phyloP scores from a whole-genome alignment of 345 rosid genomes.

The Limnanthes douglasii region DNA sequence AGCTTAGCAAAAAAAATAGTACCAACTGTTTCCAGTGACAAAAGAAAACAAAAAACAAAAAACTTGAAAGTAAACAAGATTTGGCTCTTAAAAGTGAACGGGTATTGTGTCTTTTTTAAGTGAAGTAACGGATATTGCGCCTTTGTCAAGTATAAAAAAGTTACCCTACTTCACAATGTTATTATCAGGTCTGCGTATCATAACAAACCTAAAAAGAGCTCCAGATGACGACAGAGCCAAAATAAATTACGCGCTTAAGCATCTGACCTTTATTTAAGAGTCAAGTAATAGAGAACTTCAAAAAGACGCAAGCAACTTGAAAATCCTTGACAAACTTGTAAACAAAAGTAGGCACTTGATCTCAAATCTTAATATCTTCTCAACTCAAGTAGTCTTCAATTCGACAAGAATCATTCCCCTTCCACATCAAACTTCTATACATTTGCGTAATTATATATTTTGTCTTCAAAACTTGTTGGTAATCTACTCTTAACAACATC shows the following conservation, averaged over 20 bases:
- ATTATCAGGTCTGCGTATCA: constrained; percentile 19
- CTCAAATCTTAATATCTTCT: constrained; percentile 35
- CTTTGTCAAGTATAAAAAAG: too few relatives aligned
- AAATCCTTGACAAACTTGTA: constrained; percentile 57
- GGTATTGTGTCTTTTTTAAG: too few relatives aligned
- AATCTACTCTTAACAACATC: too few relatives aligned
- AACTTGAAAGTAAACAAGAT: too few relatives aligned
- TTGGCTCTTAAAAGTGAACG: too few relatives aligned
- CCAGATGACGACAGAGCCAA: too few relatives aligned
- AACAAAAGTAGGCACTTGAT: constrained; percentile 54
- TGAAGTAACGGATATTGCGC: too few relatives aligned
- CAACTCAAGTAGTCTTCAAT: constrained; percentile 29
- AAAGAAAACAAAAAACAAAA: too few relatives aligned
- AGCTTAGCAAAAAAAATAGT: too few relatives aligned
- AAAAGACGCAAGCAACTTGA: constrained; percentile 65
- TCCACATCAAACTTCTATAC: constrained; percentile 65
- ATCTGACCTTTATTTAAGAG: constrained; percentile 53
- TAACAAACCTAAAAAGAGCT: constrained; percentile 20
- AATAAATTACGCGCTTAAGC: too few relatives aligned
- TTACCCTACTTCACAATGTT: constrained; percentile 13
- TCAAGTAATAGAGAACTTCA: constrained; percentile 59
- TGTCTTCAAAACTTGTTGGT: constrained; percentile 46
- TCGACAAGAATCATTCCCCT: constrained; percentile 33
- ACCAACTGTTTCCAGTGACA: too few relatives aligned
- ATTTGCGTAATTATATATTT: constrained; percentile 36